Conservation (phyloP, 148 eudicot genomes). For the Dianthus caryophyllus region DNA sequence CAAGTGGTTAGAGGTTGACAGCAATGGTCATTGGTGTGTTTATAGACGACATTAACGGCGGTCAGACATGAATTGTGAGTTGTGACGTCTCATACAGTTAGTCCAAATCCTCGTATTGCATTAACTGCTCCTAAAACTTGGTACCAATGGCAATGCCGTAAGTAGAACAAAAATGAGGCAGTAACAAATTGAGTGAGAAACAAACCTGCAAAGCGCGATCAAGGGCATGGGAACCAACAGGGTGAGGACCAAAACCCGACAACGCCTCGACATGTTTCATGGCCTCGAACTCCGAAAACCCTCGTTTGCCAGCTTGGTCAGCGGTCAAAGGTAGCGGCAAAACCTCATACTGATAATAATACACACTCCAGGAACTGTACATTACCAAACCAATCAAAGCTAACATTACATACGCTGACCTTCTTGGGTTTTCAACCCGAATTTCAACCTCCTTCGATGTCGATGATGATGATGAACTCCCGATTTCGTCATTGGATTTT, state of each 20-base stretch:
- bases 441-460: slow-evolving; percentile 8
- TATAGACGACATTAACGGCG: no score
- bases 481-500: slow-evolving; percentile 17
- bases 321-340: slow-evolving; percentile 61
- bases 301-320: slow-evolving; percentile 73
- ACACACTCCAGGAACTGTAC: slow-evolving; percentile 57
- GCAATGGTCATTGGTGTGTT: no score
- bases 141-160: not conserved
- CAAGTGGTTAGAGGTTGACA: no score
- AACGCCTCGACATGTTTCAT: slow-evolving; percentile 63
- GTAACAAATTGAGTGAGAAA: no score
- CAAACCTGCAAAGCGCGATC: slow-evolving; percentile 70
- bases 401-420: slow-evolving; percentile 56
- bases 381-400: slow-evolving; percentile 48
- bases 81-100: no score
- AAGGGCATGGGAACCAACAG: slow-evolving; percentile 77
- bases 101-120: no score
- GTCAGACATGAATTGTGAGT: no score
- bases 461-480: not conserved
- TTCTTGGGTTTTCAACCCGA: slow-evolving; percentile 28
- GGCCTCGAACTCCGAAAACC: slow-evolving; percentile 82
- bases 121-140: not conserved
- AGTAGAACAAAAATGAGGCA: not conserved
- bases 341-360: slow-evolving; percentile 53
- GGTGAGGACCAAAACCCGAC: slow-evolving; percentile 73